Percentiles rank a stretch among this genome's conserved stretches.
These are phyloP conservation scores for Eutrema salsugineum DNA, from an alignment of 441 rosid species.

Conservation along the genomic window DNA sequence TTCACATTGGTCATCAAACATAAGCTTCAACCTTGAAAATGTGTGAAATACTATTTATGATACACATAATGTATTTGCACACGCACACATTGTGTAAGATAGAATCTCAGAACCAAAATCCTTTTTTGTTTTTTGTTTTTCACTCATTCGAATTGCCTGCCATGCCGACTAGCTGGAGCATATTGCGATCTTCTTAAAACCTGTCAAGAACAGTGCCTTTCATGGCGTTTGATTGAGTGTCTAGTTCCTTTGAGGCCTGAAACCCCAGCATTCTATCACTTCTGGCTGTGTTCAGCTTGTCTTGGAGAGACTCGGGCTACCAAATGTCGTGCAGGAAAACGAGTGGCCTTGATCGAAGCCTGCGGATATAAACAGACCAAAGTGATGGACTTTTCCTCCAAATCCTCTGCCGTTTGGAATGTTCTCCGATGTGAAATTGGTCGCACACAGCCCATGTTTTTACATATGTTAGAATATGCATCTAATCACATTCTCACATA, in stretches of 20 bases:
- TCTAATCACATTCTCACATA: background rate
- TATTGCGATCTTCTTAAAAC: slow-evolving; percentile 77
- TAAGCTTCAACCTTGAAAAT: no score
- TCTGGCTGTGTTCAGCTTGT: slow-evolving; percentile 53
- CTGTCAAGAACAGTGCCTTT: slow-evolving; percentile 65
- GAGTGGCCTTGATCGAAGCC: slow-evolving; percentile 78
- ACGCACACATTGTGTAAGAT: background rate
- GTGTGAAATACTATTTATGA: background rate
- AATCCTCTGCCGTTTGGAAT: slow-evolving; percentile 91
- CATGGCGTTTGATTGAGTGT: slow-evolving; percentile 40
- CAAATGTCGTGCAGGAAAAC: slow-evolving; percentile 66
- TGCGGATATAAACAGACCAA: slow-evolving; percentile 71
- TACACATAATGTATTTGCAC: slow-evolving; percentile 4
- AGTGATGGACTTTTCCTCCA: slow-evolving; percentile 79
- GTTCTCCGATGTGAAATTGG: slow-evolving; percentile 76
- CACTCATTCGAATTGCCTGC: slow-evolving; percentile 68
- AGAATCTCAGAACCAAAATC: background rate
- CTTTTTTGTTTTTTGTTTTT: background rate
- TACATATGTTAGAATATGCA: background rate
- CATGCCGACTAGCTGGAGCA: slow-evolving; percentile 88
- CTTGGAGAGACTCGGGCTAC: slow-evolving; percentile 72
- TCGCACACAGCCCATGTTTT: slow-evolving; percentile 62
- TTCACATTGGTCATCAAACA: no score
- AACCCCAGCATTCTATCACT: slow-evolving; percentile 90
- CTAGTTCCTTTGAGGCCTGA: slow-evolving; percentile 31